A percentile compares a stretch with the other conserved stretches of the same genome.
Evolutionary conservation across 768 basidiomycete species (phyloP).

Genomic region (Hypholoma sublateritium): DNA sequence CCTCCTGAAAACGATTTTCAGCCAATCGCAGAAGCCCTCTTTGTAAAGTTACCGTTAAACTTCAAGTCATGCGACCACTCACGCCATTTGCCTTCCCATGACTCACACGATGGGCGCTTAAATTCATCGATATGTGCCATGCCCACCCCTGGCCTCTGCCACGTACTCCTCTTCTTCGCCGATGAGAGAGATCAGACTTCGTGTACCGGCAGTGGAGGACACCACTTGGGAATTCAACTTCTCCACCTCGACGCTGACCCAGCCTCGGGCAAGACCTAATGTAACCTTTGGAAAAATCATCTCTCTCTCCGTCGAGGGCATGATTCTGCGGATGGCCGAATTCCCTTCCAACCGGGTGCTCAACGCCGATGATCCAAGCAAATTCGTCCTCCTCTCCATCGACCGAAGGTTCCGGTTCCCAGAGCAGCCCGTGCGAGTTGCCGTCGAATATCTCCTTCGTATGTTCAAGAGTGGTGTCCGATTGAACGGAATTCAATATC

Average conservation of each 20-base stretch:
- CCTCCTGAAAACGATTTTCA: not conserved
- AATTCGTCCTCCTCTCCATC: constrained; percentile 58
- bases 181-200: constrained; percentile 39
- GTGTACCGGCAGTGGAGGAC: constrained; percentile 46
- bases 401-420: constrained; percentile 51
- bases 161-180: constrained; percentile 7
- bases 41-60: no score
- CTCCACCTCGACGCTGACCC: constrained; percentile 26
- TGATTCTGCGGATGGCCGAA: constrained; percentile 47
- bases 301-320: constrained; percentile 46
- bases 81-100: not conserved
- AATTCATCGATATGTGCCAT: constrained; percentile 1
- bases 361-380: constrained; percentile 51
- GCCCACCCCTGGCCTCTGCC: not conserved
- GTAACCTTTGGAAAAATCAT: constrained; percentile 46
- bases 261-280: constrained; percentile 25
- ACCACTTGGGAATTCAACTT: constrained; percentile 50
- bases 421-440: constrained; percentile 45
- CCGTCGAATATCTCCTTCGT: constrained; percentile 55
- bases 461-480: constrained; percentile 56
- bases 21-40: not conserved
- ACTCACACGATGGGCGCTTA: constrained; percentile 19
- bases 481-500: constrained; percentile 59
- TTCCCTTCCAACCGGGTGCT: constrained; percentile 63
- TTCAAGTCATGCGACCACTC: not conserved